Conservation (phyloP, 768 basidiomycete genomes). For the Rhizopogon vulgaris region DNA sequence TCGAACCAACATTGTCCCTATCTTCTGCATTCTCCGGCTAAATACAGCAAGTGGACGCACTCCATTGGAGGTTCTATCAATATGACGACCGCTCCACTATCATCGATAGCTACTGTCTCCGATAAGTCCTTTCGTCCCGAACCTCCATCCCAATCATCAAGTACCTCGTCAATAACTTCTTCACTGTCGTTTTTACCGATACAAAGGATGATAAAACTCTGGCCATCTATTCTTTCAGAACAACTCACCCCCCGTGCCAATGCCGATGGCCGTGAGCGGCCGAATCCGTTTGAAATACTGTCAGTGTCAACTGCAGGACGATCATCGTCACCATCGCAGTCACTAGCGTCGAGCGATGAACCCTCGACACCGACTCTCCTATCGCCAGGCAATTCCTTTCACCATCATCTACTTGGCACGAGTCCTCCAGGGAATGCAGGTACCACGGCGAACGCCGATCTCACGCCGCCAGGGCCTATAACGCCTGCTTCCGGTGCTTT, state of each 20-base stretch:
- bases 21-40: not conserved
- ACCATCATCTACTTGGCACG: conserved; percentile 26
- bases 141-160: conserved; percentile 7
- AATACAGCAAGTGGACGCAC: conserved; percentile 3
- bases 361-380: conserved; percentile 9
- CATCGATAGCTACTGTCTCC: conserved; percentile 7
- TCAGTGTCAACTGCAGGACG: conserved; percentile 24
- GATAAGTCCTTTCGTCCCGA: conserved; percentile 1
- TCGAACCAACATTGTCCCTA: too few relatives aligned
- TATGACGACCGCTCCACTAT: conserved; percentile 4
- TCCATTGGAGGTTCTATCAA: conserved; percentile 5
- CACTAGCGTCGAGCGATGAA: conserved; percentile 1
- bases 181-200: conserved; percentile 19
- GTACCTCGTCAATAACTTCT: conserved; percentile 9
- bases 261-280: conserved; percentile 36
- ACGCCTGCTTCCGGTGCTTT: conserved; percentile 43
- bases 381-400: conserved; percentile 14
- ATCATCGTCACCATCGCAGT: conserved; percentile 13
- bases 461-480: conserved; percentile 40
- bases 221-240: conserved; percentile 46
- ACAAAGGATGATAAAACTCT: conserved; percentile 59
- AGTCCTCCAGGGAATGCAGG: conserved; percentile 11
- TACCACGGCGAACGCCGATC: conserved; percentile 24
- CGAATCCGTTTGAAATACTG: conserved; percentile 58
- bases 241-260: conserved; percentile 56